phyloP scores from a whole-genome alignment of 164 flowering plant species.

The Piper betle region DNA sequence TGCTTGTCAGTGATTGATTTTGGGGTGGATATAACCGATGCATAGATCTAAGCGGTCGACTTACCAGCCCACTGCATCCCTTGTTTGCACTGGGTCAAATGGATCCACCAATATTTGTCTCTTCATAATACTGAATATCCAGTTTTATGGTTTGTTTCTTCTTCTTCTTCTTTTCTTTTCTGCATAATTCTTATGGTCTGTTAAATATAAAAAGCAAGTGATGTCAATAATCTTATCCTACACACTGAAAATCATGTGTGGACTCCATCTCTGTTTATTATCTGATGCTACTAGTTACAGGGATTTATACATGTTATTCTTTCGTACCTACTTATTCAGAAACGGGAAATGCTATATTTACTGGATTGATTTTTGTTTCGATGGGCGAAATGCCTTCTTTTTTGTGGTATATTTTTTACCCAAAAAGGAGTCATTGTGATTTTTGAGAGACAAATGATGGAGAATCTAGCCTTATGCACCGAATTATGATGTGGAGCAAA shows the following conservation, averaged over 20 bases:
- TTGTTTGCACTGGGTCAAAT: conserved; percentile 53
- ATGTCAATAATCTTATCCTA: too few species aligned
- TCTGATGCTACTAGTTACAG: too few species aligned
- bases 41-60: conserved; percentile 38
- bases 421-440: background rate
- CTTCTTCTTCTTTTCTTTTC: background rate
- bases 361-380: background rate
- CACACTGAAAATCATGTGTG: too few species aligned
- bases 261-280: too few species aligned
- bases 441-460: conserved; percentile 31
- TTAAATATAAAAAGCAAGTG: too few species aligned
- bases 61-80: conserved; percentile 54
- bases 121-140: too few species aligned
- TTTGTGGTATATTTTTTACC: background rate
- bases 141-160: background rate
- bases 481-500: conserved; percentile 32
- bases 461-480: conserved; percentile 50
- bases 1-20: background rate
- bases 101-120: conserved; percentile 27
- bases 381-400: background rate
- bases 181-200: background rate
- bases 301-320: too few species aligned
- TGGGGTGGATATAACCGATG: conserved; percentile 42
- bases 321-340: background rate
- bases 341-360: conserved; percentile 1